These are phyloP conservation scores for Globisporangium cederbergense DNA, from an alignment of 352 stramenopile genomes.

Conservation along the genomic window DNA sequence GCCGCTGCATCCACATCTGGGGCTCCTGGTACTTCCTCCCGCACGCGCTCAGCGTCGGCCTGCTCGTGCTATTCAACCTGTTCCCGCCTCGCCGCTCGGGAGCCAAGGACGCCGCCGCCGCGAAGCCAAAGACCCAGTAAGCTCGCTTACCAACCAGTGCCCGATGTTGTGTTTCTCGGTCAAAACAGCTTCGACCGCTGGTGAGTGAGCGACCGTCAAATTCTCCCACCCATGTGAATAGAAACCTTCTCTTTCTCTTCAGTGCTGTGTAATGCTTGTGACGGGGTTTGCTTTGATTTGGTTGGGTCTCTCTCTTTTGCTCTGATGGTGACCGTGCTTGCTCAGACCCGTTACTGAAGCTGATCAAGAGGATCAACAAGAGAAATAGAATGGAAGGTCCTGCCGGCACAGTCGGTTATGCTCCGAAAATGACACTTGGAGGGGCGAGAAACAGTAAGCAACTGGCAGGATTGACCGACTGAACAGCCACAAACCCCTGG, in stretches of 20 bases:
- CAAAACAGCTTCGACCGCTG: not conserved
- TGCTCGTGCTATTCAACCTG: conserved; percentile 61
- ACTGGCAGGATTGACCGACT: not conserved
- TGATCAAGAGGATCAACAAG: not conserved
- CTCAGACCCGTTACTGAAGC: not conserved
- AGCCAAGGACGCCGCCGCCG: conserved; percentile 12
- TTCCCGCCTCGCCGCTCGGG: conserved; percentile 45
- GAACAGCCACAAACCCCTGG: not conserved
- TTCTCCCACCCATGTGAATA: conserved; percentile 4
- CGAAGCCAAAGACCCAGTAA: conserved; percentile 46
- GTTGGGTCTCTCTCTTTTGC: too few species aligned
- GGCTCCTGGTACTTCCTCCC: conserved; percentile 80
- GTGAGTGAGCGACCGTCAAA: not conserved
- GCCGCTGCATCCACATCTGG: conserved; percentile 73
- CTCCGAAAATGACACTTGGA: not conserved
- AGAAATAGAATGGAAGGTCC: not conserved
- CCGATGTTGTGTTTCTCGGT: not conserved
- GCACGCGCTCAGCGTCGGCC: conserved; percentile 50
- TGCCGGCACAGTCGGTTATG: not conserved
- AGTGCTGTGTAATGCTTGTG: not conserved
- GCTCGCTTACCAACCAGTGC: not conserved
- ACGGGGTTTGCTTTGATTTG: too few species aligned
- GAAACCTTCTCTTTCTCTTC: conserved; percentile 3
- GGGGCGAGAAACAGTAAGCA: conserved; percentile 1
- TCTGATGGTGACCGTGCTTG: not conserved